A percentile compares a stretch with the other conserved stretches of the same genome.
Evolutionary conservation across 1,284 basidiomycete genomes (phyloP).

Genomic region (Ganoderma resinaceum): DNA sequence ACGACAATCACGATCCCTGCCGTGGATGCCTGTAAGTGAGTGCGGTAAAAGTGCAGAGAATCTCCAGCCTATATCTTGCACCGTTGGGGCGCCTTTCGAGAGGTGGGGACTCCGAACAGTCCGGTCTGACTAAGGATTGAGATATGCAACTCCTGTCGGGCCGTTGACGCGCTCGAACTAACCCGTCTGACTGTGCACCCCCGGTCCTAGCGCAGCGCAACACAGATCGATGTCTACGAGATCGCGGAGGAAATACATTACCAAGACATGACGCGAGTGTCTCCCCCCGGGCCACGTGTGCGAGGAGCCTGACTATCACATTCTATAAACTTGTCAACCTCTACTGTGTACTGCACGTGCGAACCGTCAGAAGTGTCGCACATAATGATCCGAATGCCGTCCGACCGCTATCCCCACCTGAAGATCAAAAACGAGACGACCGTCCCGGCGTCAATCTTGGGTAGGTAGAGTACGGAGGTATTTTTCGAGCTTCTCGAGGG

Average conservation of each 20-base stretch:
- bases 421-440: background rate
- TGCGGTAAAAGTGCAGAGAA: background rate
- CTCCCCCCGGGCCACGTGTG: background rate
- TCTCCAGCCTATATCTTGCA: background rate
- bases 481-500: slow-evolving; percentile 81
- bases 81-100: background rate
- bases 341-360: background rate
- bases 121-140: background rate
- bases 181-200: slow-evolving; percentile 3
- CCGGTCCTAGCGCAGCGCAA: background rate
- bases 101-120: background rate
- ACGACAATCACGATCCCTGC: background rate
- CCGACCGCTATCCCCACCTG: background rate
- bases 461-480: slow-evolving; percentile 55
- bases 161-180: background rate
- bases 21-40: background rate
- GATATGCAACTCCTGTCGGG: background rate
- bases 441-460: background rate
- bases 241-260: background rate
- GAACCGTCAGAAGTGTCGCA: background rate
- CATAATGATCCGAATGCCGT: background rate
- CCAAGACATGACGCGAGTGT: background rate
- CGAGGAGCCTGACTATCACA: background rate
- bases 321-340: background rate
- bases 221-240: background rate